These are phyloP conservation scores for Abrus precatorius DNA, from an alignment of 306 rosid species.

Conservation along the genomic window DNA sequence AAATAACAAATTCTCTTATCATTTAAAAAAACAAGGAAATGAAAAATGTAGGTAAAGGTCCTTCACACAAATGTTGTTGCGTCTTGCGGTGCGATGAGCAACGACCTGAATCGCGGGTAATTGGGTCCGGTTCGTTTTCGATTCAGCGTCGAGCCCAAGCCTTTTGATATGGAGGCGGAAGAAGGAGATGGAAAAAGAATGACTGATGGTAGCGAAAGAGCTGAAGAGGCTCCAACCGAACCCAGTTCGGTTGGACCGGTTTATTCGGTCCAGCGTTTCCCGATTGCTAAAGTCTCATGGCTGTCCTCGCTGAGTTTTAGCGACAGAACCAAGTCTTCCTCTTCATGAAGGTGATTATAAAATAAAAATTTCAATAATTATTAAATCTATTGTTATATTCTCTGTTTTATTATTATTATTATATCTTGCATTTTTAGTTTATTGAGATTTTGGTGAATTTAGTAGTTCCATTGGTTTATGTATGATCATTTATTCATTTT, in stretches of 20 bases:
- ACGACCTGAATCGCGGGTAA: background rate
- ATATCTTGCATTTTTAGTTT: too few species aligned
- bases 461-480: too few species aligned
- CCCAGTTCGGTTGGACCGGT: slow-evolving; percentile 69
- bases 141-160: slow-evolving; percentile 81
- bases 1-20: too few species aligned
- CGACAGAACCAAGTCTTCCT: slow-evolving; percentile 81
- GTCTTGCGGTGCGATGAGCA: slow-evolving; percentile 39
- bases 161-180: slow-evolving; percentile 92
- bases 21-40: too few species aligned
- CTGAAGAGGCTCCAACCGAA: slow-evolving; percentile 71
- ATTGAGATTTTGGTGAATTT: too few species aligned
- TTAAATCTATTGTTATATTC: too few species aligned
- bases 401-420: too few species aligned
- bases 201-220: slow-evolving; percentile 76
- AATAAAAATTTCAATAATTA: too few species aligned
- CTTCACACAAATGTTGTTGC: slow-evolving; percentile 5
- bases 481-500: too few species aligned
- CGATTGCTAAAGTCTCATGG: slow-evolving; percentile 86
- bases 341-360: slow-evolving; percentile 56
- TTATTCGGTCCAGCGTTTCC: slow-evolving; percentile 73
- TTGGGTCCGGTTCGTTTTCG: slow-evolving; percentile 40
- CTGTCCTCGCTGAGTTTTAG: slow-evolving; percentile 82
- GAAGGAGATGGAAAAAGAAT: slow-evolving; percentile 96
- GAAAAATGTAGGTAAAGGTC: too few species aligned